Evolutionary conservation across 345 rosid genomes (phyloP), one percentile per base, ranked within the genome.

Genomic region (Barbarea vulgaris): DNA sequence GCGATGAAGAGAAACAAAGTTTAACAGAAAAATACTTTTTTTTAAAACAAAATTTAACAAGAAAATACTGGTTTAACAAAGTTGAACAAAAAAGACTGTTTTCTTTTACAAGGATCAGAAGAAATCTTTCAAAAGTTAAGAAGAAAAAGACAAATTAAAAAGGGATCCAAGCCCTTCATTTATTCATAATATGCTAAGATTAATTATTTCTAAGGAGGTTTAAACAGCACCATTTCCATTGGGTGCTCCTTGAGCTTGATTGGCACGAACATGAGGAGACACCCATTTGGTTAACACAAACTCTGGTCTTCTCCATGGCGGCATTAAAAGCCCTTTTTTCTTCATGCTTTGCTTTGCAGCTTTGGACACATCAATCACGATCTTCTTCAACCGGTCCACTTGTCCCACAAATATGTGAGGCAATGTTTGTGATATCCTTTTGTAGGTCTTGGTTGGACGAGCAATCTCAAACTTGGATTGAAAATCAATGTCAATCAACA

Each of bases 231-330:
- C 28, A 9, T 58, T 15, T 31, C 64, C n/a, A 57, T 1, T 31
- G 51, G 55, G 28, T 47, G 27, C 67, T 46, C 10, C 12, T 34
- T 39, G 22, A 47, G 11, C 66, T 14, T 12, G 58, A 13, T 24
- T 22, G 34, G 64, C 27, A 70, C 87, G 82, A 0, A 75, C 72
- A 70, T 75, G 71, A 48, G 85, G 80, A 67, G 90, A 75, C 14
- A 86, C 78, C 98, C 98, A 93, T 55, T 91, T 89, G 68, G 93
- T 86, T 37, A 81, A 77, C 58, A 91, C 66, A 74, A 84, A 88
- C 47, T 86, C 86, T 1, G 83, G 79, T 79, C 79, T 89, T 69
- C 96, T 87, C 97, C 94, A 93, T 0, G 98, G 94, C 22, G 97
- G 93, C 63, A 89, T 13, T 25, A 55, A 87, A 89, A 91, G 87